Conservation (phyloP, 2,329 filamentous ascomycete genomes). For the Fusarium concolor region DNA sequence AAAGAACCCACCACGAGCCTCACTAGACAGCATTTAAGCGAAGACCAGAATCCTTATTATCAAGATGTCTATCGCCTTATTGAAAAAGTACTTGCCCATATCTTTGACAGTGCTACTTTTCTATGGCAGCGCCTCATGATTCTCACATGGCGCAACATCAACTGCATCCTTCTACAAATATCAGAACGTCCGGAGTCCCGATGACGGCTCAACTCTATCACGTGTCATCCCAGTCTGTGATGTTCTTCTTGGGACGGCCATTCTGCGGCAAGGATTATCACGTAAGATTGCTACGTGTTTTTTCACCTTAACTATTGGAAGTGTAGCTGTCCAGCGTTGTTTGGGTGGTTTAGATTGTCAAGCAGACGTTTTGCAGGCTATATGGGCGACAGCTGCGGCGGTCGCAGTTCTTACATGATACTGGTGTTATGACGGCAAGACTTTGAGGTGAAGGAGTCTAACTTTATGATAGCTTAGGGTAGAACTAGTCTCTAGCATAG, state of each 20-base stretch:
- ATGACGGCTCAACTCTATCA: slow-evolving; percentile 20
- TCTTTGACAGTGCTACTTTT: slow-evolving; percentile 22
- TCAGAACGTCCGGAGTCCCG: slow-evolving; percentile 18
- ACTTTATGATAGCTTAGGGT: too few relatives aligned
- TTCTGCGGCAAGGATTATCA: slow-evolving; percentile 1
- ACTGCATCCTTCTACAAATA: slow-evolving; percentile 19
- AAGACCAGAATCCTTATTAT: too few relatives aligned
- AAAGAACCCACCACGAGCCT: too few relatives aligned
- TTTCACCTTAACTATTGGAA: slow-evolving; percentile 18
- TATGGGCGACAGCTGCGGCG: slow-evolving; percentile 20
- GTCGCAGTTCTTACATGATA: background rate
- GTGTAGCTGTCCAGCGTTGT: slow-evolving; percentile 13
- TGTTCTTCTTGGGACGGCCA: slow-evolving; percentile 9
- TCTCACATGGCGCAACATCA: slow-evolving; percentile 29
- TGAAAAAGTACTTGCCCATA: slow-evolving; percentile 17
- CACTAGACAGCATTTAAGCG: too few relatives aligned
- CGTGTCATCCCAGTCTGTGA: slow-evolving; percentile 21
- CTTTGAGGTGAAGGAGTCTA: too few relatives aligned
- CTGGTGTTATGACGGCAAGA: too few relatives aligned
- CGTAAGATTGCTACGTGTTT: slow-evolving; percentile 25
- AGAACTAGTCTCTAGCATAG: too few relatives aligned
- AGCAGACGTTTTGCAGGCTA: slow-evolving; percentile 14
- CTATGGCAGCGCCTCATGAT: slow-evolving; percentile 35
- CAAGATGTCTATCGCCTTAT: background rate
- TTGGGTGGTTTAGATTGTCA: slow-evolving; percentile 1